Base-by-base conservation (phyloP, 108 stramenopile species). In the Fragilaria radians region DNA sequence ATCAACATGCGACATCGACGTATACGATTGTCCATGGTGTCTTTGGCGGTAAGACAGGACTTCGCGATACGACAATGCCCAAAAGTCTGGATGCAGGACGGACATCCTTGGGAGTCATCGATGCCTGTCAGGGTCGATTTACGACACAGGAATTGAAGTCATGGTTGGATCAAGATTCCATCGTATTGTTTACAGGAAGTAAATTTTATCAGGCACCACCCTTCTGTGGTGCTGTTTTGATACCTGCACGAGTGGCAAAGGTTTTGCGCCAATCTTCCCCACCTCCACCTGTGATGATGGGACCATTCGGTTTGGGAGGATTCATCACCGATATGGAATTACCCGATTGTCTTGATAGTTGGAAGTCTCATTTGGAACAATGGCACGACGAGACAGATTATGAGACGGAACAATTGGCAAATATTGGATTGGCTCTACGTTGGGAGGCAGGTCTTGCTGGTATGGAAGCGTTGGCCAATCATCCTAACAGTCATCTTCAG, bases 201-300 rank as follows among this genome's bases (percentile, higher is more conserved):
- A 85, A 85, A 48, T 85, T 85, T 65, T 85, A 77, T 47, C 84
- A 85, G 54, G 84, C 84, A 14, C 84, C 84, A 32, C 84, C 84
- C 32, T 85, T 76, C 55, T 76, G 74, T 29, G 82, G 82, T 31
- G 82, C 82, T 7, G 67, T 84, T 4, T 63, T 85, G 27, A 60
- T 85, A 45, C 78, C 84, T 23, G 46, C 62, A 19, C 28, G 48
- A 25, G 77, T 85, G 33, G 84, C 80, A 22, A 61, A 67, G 14
- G 74, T 79, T 49, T 53, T 85, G 34, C 52, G 66, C 5, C 31
- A 61, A 26, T 50, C 75, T n/a, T 63, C 78, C 21, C 63, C 72
- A 24, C 78, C 78, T 29, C 71, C 67, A 19, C 45, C 36, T 26
- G 59, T 67, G 11, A 78, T 85, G 79, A 77, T 68, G 52, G 61